A percentile compares a stretch with the other conserved stretches of the same genome.
phyloP scores from a whole-genome alignment of 2,329 filamentous ascomycete genomes.

The Pseudocercospora pini-densiflorae region DNA sequence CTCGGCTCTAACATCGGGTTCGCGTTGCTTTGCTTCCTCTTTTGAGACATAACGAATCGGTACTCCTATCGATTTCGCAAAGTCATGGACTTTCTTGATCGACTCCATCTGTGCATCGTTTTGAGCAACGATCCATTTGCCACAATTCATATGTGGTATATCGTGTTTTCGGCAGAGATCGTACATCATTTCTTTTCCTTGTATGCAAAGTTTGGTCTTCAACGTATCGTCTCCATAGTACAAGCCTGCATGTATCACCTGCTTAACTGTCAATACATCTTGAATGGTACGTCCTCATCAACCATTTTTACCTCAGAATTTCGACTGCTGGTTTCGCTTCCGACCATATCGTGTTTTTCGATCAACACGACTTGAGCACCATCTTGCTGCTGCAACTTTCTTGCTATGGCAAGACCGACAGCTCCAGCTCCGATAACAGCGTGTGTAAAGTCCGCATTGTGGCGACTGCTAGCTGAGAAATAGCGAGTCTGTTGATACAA shows the following conservation, averaged over 20 bases:
- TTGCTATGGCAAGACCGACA: constrained; percentile 79
- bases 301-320: constrained; percentile 72
- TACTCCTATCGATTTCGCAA: constrained; percentile 62
- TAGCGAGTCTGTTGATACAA: constrained; percentile 21
- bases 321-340: constrained; percentile 84
- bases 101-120: constrained; percentile 70
- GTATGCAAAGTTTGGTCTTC: constrained; percentile 83
- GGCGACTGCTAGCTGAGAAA: constrained; percentile 50
- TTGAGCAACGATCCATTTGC: constrained; percentile 97
- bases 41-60: constrained; percentile 72
- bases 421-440: constrained; percentile 72
- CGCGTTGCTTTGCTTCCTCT: constrained; percentile 65
- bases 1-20: constrained; percentile 75
- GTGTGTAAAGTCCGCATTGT: constrained; percentile 65
- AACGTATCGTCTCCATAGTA: constrained; percentile 80
- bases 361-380: constrained; percentile 73
- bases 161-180: constrained; percentile 68
- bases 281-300: background rate
- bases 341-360: constrained; percentile 75
- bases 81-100: constrained; percentile 60
- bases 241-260: constrained; percentile 92
- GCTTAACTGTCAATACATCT: constrained; percentile 4
- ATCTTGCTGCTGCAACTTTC: constrained; percentile 67
- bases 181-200: constrained; percentile 78
- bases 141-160: constrained; percentile 74